Percentiles rank a stretch among this genome's conserved stretches.
phyloP scores from a whole-genome alignment of 306 rosid species.

The Crataegus laevigata region DNA sequence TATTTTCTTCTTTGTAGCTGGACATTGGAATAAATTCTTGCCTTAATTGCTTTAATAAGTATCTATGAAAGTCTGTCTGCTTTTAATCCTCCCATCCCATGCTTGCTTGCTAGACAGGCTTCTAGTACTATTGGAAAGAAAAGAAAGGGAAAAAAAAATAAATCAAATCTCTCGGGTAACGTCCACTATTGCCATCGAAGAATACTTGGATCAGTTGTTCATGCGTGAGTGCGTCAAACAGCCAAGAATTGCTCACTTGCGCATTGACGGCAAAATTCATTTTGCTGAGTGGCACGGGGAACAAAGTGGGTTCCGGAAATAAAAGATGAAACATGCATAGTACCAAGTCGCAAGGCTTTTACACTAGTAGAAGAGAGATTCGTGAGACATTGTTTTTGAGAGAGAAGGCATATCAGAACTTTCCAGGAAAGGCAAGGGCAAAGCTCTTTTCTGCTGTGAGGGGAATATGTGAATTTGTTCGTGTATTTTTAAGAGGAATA shows the following conservation, averaged over 20 bases:
- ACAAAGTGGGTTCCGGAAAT: not conserved
- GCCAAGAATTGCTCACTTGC: not conserved
- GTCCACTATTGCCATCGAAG: not conserved
- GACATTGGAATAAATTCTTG: constrained; percentile 54
- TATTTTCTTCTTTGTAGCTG: constrained; percentile 22
- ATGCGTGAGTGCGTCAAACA: not conserved
- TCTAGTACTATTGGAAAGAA: constrained; percentile 13
- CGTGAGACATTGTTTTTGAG: not conserved
- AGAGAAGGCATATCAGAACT: constrained; percentile 25
- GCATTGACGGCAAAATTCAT: not conserved
- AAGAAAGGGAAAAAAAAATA: not conserved
- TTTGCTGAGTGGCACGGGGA: not conserved
- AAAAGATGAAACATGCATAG: not conserved
- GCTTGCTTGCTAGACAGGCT: constrained; percentile 11
- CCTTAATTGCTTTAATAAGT: constrained; percentile 36
- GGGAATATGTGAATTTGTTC: constrained; percentile 49
- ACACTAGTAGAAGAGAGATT: not conserved
- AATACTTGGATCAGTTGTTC: not conserved
- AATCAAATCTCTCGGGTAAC: not conserved
- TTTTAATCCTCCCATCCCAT: constrained; percentile 9
- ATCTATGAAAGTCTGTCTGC: constrained; percentile 37
- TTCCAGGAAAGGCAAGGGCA: constrained; percentile 17
- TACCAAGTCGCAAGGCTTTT: not conserved
- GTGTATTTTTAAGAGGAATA: constrained; percentile 21
- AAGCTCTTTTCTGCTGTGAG: constrained; percentile 15